Conservation (phyloP, 331 rosid genomes). For the Pyracantha coccinea region DNA sequence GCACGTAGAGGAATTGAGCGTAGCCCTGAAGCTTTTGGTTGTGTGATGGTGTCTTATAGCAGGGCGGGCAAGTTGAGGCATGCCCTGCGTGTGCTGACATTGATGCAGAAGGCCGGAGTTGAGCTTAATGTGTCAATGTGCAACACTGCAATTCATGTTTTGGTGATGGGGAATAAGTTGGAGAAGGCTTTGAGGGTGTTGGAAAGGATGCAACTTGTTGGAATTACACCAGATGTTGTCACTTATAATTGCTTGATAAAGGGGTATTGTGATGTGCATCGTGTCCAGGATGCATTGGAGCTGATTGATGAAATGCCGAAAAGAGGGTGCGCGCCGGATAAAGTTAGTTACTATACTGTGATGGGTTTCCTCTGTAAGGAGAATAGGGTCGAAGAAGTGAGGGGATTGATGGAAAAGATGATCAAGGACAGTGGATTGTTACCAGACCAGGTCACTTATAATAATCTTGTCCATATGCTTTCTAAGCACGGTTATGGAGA, state of each 20-base stretch:
- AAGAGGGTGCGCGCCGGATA: slow-evolving; percentile 65
- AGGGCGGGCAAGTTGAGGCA: slow-evolving; percentile 65
- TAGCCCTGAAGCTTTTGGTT: slow-evolving; percentile 62
- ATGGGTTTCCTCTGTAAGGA: slow-evolving; percentile 69
- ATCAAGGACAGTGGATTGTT: slow-evolving; percentile 35
- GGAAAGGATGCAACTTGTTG: slow-evolving; percentile 55
- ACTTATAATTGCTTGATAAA: slow-evolving; percentile 76
- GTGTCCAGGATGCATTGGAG: slow-evolving; percentile 49
- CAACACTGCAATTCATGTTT: slow-evolving; percentile 66
- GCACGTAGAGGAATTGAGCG: slow-evolving; percentile 48
- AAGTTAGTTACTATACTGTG: slow-evolving; percentile 76
- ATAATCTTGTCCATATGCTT: slow-evolving; percentile 62
- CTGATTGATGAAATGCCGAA: slow-evolving; percentile 57
- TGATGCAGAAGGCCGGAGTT: slow-evolving; percentile 89
- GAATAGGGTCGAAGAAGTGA: slow-evolving; percentile 51
- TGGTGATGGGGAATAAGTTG: slow-evolving; percentile 54
- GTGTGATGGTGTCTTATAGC: slow-evolving; percentile 72
- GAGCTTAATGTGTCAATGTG: slow-evolving; percentile 61
- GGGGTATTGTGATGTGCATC: slow-evolving; percentile 61
- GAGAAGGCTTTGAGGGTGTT: slow-evolving; percentile 60
- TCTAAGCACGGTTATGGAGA: slow-evolving; percentile 71
- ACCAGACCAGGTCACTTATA: slow-evolving; percentile 78
- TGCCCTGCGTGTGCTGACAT: slow-evolving; percentile 59
- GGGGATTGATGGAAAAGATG: slow-evolving; percentile 55
- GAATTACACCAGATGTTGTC: slow-evolving; percentile 56